Base-by-base conservation (phyloP, 2,329 filamentous ascomycete species). In the Aureobasidium sp. region DNA sequence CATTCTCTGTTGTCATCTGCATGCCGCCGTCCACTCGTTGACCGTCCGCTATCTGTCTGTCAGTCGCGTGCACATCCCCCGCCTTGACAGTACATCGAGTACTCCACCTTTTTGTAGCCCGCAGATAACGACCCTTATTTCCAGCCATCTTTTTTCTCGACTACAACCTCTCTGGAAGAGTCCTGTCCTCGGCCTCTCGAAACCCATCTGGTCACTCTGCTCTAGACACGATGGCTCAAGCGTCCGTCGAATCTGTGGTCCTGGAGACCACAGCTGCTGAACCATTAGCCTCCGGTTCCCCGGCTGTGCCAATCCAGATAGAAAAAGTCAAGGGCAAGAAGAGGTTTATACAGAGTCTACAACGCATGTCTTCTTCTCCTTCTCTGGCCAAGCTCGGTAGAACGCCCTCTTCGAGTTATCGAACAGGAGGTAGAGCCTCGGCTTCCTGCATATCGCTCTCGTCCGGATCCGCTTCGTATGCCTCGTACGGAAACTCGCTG, bases 311-410 rank as follows among this genome's bases (percentile, higher is more conserved):
- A 14, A 58, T 45, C 27, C 53, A 45, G n/a, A 33, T 49, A n/a
- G 78, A 77, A 29, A 90, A 87, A 74, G 78, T 83, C 62, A 91
- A 86, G 72, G 82, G 85, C 59, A 84, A 88, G 50, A 84, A 86
- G 68, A 84, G 86, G 63, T 75, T 96, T 37, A 78, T 95, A 19
- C 85, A 86, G 65, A 85, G 86, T 35, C 81, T 96, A 53, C 87
- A 93, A 65, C 86, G 90, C 62, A 93, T 95, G 70, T 87, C 89
- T 12, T 96, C 91, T 0, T 90, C 87, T 7, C 86, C 89, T 0
- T 89, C 88, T 17, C 76, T 96, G 56, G 79, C 82, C 44, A 82
- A 83, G 62, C 74, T 85, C 60, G 82, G 85, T 61, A 83, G 88
- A 63, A 78, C 84, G 29, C 81, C 85, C 61, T 87, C 90, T 7